These are phyloP conservation scores for Fusarium sp. DNA, from an alignment of 2,329 filamentous ascomycete species.

Conservation along the genomic window DNA sequence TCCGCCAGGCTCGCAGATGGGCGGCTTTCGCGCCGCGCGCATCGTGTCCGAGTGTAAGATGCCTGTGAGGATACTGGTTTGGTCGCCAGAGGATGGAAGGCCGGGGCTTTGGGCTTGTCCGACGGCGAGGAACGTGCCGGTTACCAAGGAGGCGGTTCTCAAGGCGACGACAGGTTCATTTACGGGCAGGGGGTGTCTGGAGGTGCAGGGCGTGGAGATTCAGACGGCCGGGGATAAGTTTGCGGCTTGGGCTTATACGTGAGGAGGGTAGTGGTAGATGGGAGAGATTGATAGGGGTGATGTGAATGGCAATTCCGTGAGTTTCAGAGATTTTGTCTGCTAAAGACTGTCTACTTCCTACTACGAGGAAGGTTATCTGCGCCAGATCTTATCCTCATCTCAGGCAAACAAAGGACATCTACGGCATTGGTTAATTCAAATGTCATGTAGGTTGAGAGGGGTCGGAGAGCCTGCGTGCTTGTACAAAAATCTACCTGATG, in stretches of 20 bases:
- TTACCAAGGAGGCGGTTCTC: slow-evolving; percentile 37
- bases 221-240: slow-evolving; percentile 38
- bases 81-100: slow-evolving; percentile 35
- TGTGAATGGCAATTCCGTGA: not conserved
- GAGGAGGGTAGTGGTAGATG: not conserved
- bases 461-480: not conserved
- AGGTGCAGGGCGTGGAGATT: slow-evolving; percentile 50
- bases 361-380: too few species aligned
- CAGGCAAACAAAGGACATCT: too few species aligned
- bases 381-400: too few species aligned
- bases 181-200: slow-evolving; percentile 46
- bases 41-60: slow-evolving; percentile 41
- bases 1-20: slow-evolving; percentile 61
- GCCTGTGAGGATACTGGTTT: slow-evolving; percentile 41
- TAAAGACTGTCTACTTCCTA: too few species aligned
- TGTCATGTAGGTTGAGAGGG: too few species aligned
- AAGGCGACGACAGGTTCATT: slow-evolving; percentile 45
- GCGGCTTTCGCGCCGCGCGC: slow-evolving; percentile 58
- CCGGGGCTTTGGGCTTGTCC: slow-evolving; percentile 47
- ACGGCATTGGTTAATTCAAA: too few species aligned
- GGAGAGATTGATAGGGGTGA: not conserved
- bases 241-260: slow-evolving; percentile 57
- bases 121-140: slow-evolving; percentile 15
- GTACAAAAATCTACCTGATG: too few species aligned
- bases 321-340: not conserved